phyloP scores from a whole-genome alignment of 306 rosid species.

The peach (Prunus persica) region Prunus_persica_NCBIv2 NC_034011.1:22462001-22462500 shows the following conservation, averaged over 20 bases:
- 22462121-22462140: not conserved
- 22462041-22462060: no score
- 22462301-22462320: not conserved
- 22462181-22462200: not conserved
- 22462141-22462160: slow-evolving; percentile 30
- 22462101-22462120: not conserved
- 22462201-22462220: not conserved
- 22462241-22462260: no score
- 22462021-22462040: no score
- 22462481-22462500: not conserved
- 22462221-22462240: not conserved
- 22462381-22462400: slow-evolving; percentile 18
- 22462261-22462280: no score
- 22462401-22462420: slow-evolving; percentile 10
- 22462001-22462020: no score
- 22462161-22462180: slow-evolving; percentile 22
- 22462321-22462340: slow-evolving; percentile 7
- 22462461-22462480: not conserved
- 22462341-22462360: slow-evolving; percentile 27
- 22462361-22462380: slow-evolving; percentile 17
- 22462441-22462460: not conserved
- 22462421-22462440: slow-evolving; percentile 28
- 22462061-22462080: no score
- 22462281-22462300: slow-evolving; percentile 13
- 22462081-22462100: no score